Base-by-base conservation (phyloP, 371 early-diverging fungal genomes). In the Haplosporangium sp. region DNA sequence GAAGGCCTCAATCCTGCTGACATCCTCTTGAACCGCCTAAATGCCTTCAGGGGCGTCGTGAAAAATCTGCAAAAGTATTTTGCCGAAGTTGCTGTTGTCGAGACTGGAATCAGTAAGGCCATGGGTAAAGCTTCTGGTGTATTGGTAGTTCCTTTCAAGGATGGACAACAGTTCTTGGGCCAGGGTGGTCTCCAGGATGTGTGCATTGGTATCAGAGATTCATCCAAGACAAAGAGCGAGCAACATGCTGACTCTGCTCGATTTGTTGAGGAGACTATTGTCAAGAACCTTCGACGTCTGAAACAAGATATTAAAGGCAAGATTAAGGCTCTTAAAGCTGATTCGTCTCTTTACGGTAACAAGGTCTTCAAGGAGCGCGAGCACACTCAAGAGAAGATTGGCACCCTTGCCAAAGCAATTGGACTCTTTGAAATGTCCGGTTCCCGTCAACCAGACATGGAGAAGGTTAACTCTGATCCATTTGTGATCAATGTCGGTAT, bases 331-430 rank as follows among this genome's bases (percentile, higher is more conserved):
- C 77, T 84, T 50, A 73, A 72, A 60, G 52, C 82, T 15, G 77
- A 76, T n/a, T 56, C 82, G 10, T 70, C 63, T 50, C 71, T 84
- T 37, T 73, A 78, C 67, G 65, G 53, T 55, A 69, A 53, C 63
- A 69, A 69, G 40, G 78, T 78, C 58, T 72, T 78, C 60, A 78
- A 78, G 60, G 78, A 78, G 56, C 78, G 78, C 47, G 78, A 78
- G 70, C 61, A 34, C 13, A 78, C 73, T 15, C 78, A 78, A 67
- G 73, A 78, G 56, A 65, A 58, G 47, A 70, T 78, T 20, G 70
- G 70, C 11, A 38, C n/a, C 13, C 45, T 78, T 38, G 78, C 78
- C 55, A 78, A 78, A 62, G 78, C 78, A 10, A 78, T 78, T 19
- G 78, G 70, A 13, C 59, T 78, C 45, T 73, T 73, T 59, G 78